Base-by-base conservation (phyloP, 495 filamentous ascomycete genomes). In the Penicillium bovifimosum region DNA sequence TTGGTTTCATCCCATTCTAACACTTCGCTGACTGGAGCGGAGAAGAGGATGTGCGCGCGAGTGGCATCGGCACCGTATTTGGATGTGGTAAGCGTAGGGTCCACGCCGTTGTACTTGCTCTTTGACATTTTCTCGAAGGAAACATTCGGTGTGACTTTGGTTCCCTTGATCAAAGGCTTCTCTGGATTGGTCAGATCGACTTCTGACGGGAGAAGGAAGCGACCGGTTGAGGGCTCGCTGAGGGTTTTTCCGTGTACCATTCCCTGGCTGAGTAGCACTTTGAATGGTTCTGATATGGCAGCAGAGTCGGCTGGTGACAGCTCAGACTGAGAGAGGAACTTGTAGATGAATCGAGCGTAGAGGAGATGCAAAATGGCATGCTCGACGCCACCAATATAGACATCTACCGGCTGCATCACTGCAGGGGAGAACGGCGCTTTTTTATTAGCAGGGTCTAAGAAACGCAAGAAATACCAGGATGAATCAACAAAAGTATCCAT, bases 401-500 rank as follows among this genome's bases (percentile, higher is more conserved):
- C 56, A 61, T 96, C 87, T 2, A 96, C 89, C 0, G 90, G 90
- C 28, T 80, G 76, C 13, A 79, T 85, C 9, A 71, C 64, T 9
- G 77, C 68, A 34, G 82, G 65, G 0, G 78, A 81, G 56, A 95
- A 84, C 0, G 80, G 86, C 10, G 63, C 63, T 10, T 77, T 63
- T 33, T 74, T 61, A 59, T 92, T 91, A 2, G 82, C 68, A 1
- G 86, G 66, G 55, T 92, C 87, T 33, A 84, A 64, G 61, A 87
- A 95, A 0, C 90, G 81, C 74, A 91, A 80, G 57, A 81, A 95
- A 64, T 96, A 96, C 90, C 90, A 96, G 39, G 88, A 92, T 0
- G 88, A 92, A 67, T 95, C 90, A 33, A 96, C 88, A 66, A 96
- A 96, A 0, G 90, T 96, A 65, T 96, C 90, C 90, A 96, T 95